These are phyloP conservation scores for Mycena haematopus DNA, from an alignment of 768 basidiomycete genomes.

Conservation along the genomic window DNA sequence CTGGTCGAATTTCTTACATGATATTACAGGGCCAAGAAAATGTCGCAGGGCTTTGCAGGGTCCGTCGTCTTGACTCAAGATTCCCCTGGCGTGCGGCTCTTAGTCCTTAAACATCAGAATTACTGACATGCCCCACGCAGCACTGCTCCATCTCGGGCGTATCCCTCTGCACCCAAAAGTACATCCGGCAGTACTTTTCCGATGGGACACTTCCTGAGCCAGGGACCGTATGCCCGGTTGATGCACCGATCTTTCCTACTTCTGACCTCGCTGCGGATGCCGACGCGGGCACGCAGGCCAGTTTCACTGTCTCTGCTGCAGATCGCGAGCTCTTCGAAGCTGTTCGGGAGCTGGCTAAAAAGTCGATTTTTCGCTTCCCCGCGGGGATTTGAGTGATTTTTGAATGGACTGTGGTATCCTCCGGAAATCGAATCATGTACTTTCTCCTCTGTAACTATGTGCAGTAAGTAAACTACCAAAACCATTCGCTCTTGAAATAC, in stretches of 20 bases:
- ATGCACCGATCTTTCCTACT: constrained; percentile 7
- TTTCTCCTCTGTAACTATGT: too few relatives aligned
- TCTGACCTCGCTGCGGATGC: too few relatives aligned
- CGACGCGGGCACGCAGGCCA: too few relatives aligned
- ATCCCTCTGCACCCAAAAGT: background rate
- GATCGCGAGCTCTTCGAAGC: too few relatives aligned
- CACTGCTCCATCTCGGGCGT: constrained; percentile 29
- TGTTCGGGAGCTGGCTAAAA: too few relatives aligned
- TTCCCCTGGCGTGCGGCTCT: constrained; percentile 12
- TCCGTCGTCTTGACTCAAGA: constrained; percentile 26
- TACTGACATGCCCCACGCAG: constrained; percentile 9
- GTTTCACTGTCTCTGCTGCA: too few relatives aligned
- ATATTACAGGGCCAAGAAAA: constrained; percentile 27
- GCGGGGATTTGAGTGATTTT: too few relatives aligned
- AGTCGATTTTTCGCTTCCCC: too few relatives aligned
- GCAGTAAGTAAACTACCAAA: too few relatives aligned
- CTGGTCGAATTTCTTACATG: background rate
- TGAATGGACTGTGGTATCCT: too few relatives aligned
- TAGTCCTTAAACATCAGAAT: background rate
- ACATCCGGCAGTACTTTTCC: background rate
- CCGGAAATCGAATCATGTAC: too few relatives aligned
- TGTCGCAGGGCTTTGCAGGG: constrained; percentile 28
- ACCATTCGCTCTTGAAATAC: too few relatives aligned
- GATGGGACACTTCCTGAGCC: background rate
- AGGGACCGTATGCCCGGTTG: background rate